Base-by-base conservation (phyloP, 2,329 filamentous ascomycete species). In the Fusarium bactridioides region DNA sequence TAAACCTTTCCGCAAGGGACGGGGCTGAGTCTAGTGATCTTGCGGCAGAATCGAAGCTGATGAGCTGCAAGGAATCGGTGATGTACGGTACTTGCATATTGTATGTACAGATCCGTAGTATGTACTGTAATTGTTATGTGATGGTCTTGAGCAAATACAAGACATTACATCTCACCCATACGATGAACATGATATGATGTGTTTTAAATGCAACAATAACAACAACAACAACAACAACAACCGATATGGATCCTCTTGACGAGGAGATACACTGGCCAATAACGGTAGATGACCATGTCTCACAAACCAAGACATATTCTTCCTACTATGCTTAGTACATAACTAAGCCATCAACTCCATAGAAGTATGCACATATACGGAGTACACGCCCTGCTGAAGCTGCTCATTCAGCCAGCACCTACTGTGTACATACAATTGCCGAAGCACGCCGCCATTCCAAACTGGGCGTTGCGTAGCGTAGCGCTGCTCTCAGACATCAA, bases 361-460 rank as follows among this genome's bases (percentile, higher is more conserved):
- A 19, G n/a, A 37, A 54, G 27, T 44, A 41, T n/a, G 23, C 15
- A 29, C 29, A 29, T 29, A 21, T 33, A 33, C 31, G 31, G 31
- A 33, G 31, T 11, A 43, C 45, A 67, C 47, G 19, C 63, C 62
- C 51, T 60, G 43, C 31, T 37, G 48, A 37, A 53, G 48, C 50
- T 27, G 21, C 21, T 45, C 43, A 45, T 51, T 37, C 50, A 37
- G 50, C 35, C 50, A 37, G 50, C 10, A 38, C 23, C 25, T 35
- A 35, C 33, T 16, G 33, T 33, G 31, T 33, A 33, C 31, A 7
- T 38, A 10, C 40, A 67, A 71, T 67, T 67, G 62, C 67, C 67
- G 68, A 67, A 50, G 51, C 51, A 62, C 53, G 57, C 45, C 55
- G 67, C 60, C 67, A 70, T 70, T 70, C 68, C 67, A 62, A 51